Evolutionary conservation across 2,329 filamentous ascomycete species (phyloP), one percentile per base, ranked within the genome.

Genomic region (Colletotrichum echinochloae): DNA sequence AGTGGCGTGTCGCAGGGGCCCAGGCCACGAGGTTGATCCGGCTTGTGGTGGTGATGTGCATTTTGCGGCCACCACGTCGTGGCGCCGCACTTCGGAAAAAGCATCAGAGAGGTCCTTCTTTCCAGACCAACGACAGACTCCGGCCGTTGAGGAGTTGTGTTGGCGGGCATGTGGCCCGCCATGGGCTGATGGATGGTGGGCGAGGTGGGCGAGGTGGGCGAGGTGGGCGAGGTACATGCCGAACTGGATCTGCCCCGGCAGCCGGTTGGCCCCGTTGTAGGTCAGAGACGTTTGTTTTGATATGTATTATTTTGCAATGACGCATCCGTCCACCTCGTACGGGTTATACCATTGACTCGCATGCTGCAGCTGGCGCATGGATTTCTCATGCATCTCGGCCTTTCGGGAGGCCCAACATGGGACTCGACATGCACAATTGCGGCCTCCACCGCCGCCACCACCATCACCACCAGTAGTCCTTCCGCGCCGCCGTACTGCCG

Each of bases 1-100:
- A 65, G 65, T 65, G 69, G 69, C 69, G 59, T 69, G 60, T 69
- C 60, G 60, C 60, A 71, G 59, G 52, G 46, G 20, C 44, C 26
- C 52, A 55, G 33, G 23, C 14, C 54, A 48, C 49, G 18, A 65
- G 59, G 49, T 68, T 68, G 65, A 52, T 59, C 51, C 51, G 59
- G 51, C 46, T 48, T 23, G 52, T 16, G 52, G 28, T 20, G 41
- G 65, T 65, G 65, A 63, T 69, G 59, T 69, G 57, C 65, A 71
- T 64, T 37, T 56, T 23, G 60, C 59, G 41, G 65, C 65, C 59
- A 59, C 60, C 55, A 54, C 26, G 48, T 57, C 30, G 61, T 60
- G 66, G 66, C 55, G 62, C 54, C 39, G 54, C 65, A 39, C 14
- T 33, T 28, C 60, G 23, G 37, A 54, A 68, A 20, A 39, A 54